Base-by-base conservation (phyloP, 345 rosid species). In the Leavenworthia alabamica region DNA sequence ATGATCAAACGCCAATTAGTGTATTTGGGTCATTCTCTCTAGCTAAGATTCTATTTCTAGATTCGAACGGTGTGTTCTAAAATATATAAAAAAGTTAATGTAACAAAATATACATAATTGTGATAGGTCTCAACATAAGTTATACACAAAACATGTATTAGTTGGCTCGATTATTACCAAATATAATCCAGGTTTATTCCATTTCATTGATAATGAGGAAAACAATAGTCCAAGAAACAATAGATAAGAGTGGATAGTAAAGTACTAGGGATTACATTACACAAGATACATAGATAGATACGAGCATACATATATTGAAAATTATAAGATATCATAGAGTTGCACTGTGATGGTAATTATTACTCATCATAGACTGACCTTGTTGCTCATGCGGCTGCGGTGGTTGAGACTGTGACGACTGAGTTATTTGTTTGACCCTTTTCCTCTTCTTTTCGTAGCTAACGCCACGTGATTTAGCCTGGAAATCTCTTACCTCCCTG, bases 361-460 rank as follows among this genome's bases (percentile, higher is more conserved):
- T 40, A 48, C 47, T 50, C 72, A 65, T 29, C 37, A 46, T 14
- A 39, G 52, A 62, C 57, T 51, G 47, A 36, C 46, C 63, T 54
- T 28, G 67, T 16, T 65, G 67, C 14, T 46, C 54, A 7, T 39
- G 67, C 12, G 13, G 56, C 22, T 35, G 14, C 8, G n/a, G 69
- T 4, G 63, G 46, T 44, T 60, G 49, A 3, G 59, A 8, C 39
- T 63, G 67, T 7, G 60, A 35, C 15, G 70, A 50, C 32, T 56
- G 47, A 6, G 61, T 32, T 15, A 57, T 59, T 62, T 79, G 74
- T 56, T 64, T 80, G 5, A 35, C 44, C 77, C 89, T 78, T 62
- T 89, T 89, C 60, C 96, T 62, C 74, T 89, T 89, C 83, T 89
- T 89, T 60, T 86, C 91, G 20, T 89, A 89, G 75, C 96, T 89